A percentile compares a stretch with the other conserved stretches of the same genome.
These are phyloP conservation scores for Leishmania turanica DNA, from an alignment of 208 protist species.

Conservation along the genomic window DNA sequence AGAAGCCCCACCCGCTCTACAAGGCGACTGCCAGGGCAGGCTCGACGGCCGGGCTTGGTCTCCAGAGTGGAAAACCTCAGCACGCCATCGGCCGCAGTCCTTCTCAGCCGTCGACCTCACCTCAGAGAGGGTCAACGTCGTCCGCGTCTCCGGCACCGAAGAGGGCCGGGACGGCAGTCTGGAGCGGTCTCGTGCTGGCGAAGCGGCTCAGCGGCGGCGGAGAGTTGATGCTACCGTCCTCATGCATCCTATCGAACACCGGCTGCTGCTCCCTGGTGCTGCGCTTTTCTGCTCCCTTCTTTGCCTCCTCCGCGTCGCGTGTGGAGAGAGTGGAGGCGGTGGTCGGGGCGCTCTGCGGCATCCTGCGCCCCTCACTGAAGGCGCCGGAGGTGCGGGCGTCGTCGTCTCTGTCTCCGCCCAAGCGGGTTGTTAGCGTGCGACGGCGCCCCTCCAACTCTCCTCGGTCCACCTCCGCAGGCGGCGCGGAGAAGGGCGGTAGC, in stretches of 20 bases:
- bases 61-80: background rate
- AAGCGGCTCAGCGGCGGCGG: constrained; percentile 62
- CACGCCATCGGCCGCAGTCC: background rate
- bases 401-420: constrained; percentile 12
- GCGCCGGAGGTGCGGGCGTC: constrained; percentile 24
- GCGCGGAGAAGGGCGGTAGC: constrained; percentile 2
- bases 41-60: background rate
- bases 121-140: background rate
- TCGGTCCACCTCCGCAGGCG: constrained; percentile 1
- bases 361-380: constrained; percentile 48
- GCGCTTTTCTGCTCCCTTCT: constrained; percentile 59
- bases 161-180: constrained; percentile 9
- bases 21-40: background rate
- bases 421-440: background rate
- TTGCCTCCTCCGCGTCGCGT: constrained; percentile 37
- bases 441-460: constrained; percentile 22
- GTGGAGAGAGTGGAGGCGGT: constrained; percentile 72
- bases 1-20: background rate
- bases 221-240: constrained; percentile 73
- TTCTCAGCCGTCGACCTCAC: background rate
- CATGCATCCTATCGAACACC: constrained; percentile 48
- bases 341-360: constrained; percentile 66
- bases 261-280: constrained; percentile 69
- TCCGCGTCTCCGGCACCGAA: background rate
- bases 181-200: constrained; percentile 45